phyloP scores from a whole-genome alignment of 331 rosid species.

The Ulmus americana region DNA sequence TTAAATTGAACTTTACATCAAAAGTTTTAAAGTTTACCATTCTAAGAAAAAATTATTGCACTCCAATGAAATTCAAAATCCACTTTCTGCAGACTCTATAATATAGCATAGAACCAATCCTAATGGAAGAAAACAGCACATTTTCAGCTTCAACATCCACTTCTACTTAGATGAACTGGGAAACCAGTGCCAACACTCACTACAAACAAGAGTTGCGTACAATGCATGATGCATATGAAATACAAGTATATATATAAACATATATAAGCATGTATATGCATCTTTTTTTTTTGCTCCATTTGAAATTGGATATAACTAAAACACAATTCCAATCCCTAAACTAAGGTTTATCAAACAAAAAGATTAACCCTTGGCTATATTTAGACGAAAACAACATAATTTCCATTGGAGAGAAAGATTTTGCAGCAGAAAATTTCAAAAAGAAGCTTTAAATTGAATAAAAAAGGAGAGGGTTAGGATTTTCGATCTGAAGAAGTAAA shows the following conservation, averaged over 20 bases:
- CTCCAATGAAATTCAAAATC: neutral
- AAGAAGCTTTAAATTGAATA: neutral
- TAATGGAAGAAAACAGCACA: neutral
- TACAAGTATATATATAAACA: neutral
- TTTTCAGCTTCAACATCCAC: neutral
- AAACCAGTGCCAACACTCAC: neutral
- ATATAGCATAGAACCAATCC: neutral
- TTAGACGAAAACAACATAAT: neutral
- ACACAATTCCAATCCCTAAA: neutral
- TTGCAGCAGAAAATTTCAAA: neutral
- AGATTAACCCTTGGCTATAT: no score
- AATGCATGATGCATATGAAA: no score
- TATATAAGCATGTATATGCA: neutral
- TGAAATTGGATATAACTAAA: neutral
- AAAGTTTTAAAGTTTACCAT: no score
- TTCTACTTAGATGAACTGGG: neutral
- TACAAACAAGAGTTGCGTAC: no score
- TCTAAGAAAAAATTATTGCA: neutral
- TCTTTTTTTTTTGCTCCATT: neutral
- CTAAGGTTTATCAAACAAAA: no score
- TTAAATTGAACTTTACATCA: no score
- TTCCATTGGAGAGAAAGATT: neutral
- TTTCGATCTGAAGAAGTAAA: neutral
- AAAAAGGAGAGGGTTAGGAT: neutral
- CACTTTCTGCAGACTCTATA: neutral